Conservation (phyloP, 2,329 filamentous ascomycete species). For the Pseudocercospora ulei region DNA sequence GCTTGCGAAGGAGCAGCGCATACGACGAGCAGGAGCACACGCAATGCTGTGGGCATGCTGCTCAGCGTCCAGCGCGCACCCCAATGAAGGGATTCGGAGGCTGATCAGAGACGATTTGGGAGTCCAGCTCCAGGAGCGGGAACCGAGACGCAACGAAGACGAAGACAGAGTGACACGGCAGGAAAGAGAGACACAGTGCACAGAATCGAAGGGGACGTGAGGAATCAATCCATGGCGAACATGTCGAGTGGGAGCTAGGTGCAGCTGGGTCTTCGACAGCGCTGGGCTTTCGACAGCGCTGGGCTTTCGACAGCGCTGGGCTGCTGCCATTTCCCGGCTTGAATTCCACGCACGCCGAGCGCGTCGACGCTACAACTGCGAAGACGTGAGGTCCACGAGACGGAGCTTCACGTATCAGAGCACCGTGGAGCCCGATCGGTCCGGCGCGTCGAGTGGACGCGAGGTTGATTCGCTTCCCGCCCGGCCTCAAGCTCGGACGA, state of each 20-base stretch:
- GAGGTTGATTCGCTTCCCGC: conserved; percentile 7
- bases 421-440: background rate
- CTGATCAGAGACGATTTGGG: conserved; percentile 22
- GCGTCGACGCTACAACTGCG: conserved; percentile 20
- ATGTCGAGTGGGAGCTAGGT: conserved; percentile 5
- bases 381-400: conserved; percentile 16
- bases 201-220: background rate
- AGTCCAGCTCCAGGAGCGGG: conserved; percentile 27
- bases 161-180: conserved; percentile 17
- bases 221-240: conserved; percentile 4
- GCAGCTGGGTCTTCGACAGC: conserved; percentile 1
- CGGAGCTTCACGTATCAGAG: background rate
- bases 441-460: conserved; percentile 6
- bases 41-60: too few species aligned
- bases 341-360: conserved; percentile 22
- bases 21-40: too few species aligned
- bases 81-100: too few species aligned
- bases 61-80: too few species aligned
- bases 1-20: too few species aligned
- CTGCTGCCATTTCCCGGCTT: conserved; percentile 15
- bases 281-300: background rate
- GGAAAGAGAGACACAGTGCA: conserved; percentile 10
- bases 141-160: conserved; percentile 14
- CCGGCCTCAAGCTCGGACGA: conserved; percentile 2
- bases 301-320: conserved; percentile 1